phyloP scores from a whole-genome alignment of 2,329 filamentous ascomycete genomes.

The Neoscytalidium dimidiatum region DNA sequence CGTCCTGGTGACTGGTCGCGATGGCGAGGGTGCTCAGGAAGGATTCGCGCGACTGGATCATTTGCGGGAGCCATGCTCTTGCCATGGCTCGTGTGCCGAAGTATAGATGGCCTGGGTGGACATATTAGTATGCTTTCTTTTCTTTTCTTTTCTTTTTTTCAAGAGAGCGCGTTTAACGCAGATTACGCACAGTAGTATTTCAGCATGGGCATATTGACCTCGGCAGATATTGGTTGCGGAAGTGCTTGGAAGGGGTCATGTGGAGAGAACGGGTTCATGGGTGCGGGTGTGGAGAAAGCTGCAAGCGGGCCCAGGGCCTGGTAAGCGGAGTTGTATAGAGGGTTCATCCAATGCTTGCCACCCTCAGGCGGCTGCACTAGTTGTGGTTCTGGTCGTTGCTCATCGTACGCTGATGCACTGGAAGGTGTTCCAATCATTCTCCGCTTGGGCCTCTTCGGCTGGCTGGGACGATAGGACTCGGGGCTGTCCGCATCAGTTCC shows the following conservation, averaged over 20 bases:
- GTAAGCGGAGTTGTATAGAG: constrained; percentile 1
- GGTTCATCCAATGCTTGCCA: not conserved
- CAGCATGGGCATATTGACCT: constrained; percentile 34
- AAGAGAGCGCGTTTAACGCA: not conserved
- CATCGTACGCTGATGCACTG: not conserved
- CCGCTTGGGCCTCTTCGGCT: constrained; percentile 1
- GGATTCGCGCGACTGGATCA: constrained; percentile 34
- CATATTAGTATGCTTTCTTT: constrained; percentile 7
- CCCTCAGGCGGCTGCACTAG: constrained; percentile 6
- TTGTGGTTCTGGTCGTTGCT: not conserved
- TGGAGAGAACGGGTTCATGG: constrained; percentile 7
- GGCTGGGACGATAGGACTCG: not conserved
- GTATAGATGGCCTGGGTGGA: constrained; percentile 25
- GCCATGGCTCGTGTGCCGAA: constrained; percentile 39
- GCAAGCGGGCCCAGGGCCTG: not conserved
- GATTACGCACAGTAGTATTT: constrained; percentile 34
- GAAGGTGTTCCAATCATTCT: not conserved
- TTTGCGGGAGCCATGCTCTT: constrained; percentile 35
- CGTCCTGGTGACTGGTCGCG: constrained; percentile 36
- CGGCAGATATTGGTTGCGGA: constrained; percentile 31
- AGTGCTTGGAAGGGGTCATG: constrained; percentile 38
- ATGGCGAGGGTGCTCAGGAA: constrained; percentile 41
- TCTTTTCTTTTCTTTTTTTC: not conserved
- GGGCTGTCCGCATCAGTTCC: constrained; percentile 12
- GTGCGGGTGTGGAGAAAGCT: not conserved